phyloP scores from a whole-genome alignment of 2,329 filamentous ascomycete genomes.

The Cladosporium cucumerinum region DNA sequence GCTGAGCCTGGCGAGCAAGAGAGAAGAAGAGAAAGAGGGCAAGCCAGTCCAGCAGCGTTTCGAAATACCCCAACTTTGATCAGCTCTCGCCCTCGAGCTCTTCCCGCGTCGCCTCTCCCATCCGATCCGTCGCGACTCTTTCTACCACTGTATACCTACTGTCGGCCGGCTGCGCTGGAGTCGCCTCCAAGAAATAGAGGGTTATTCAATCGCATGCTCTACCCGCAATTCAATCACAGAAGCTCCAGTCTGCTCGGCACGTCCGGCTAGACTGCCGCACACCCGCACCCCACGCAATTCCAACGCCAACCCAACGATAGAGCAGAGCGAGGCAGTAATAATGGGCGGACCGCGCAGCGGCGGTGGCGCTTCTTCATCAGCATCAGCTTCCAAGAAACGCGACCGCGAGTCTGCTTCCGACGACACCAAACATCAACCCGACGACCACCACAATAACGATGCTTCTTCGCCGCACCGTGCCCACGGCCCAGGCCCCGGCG shows the following conservation, averaged over 20 bases:
- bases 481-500: conserved; percentile 15
- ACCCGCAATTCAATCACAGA: background rate
- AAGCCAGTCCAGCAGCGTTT: background rate
- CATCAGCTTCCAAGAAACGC: conserved; percentile 10
- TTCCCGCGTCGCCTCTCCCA: background rate
- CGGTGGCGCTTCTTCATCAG: background rate
- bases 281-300: conserved; percentile 10
- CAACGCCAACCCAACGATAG: background rate
- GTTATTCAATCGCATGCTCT: background rate
- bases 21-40: background rate
- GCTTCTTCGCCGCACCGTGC: background rate
- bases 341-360: conserved; percentile 16
- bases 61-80: background rate
- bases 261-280: background rate
- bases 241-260: conserved; percentile 2
- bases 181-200: background rate
- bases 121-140: background rate
- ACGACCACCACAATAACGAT: background rate
- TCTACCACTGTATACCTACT: background rate
- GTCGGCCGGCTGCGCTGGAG: background rate
- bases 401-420: conserved; percentile 7
- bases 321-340: background rate
- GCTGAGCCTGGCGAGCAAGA: background rate
- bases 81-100: background rate
- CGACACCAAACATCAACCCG: background rate